Base-by-base conservation (phyloP, 2,329 filamentous ascomycete genomes). In the Hymenoscyphus infarciens region DNA sequence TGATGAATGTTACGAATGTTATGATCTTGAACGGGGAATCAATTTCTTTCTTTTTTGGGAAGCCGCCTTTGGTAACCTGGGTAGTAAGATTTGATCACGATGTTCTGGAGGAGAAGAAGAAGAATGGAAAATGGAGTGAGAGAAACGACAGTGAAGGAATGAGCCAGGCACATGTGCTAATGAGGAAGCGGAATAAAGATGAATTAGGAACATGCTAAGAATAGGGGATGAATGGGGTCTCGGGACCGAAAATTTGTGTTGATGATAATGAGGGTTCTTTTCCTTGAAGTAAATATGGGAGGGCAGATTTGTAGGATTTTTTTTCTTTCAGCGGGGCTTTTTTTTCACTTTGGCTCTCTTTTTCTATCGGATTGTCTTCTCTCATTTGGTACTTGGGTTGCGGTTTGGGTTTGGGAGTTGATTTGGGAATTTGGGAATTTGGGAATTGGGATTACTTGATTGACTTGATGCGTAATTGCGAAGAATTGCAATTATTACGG, bases 1-100 rank as follows among this genome's bases (percentile, higher is more conserved):
- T 52, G 45, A 52, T 13, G 45, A 52, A 52, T 52, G 45, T 52
- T 52, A 52, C 19, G 45, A 52, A 25, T 52, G 15, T 52, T 52
- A 52, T 11, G 45, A 52, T 11, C 5, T 11, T 52, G 11, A 22
- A 19, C 13, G 19, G 45, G 19, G 25, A 19, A 52, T 25, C 1
- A 8, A 49, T 52, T 22, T n/a, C 16, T 42, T 13, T 52, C 11
- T 8, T 13, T 25, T 52, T 22, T 22, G 45, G 42, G 19, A 52
- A 52, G 19, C 19, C 45, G 11, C 4, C 16, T 22, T 15, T 45
- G 45, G 45, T 22, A 4, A 52, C 45, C 45, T 52, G 45, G 45
- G 25, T 49, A 25, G 7, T 11, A 8, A 13, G 22, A 13, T 2
- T 52, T 25, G 45, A 16, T 38, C 13, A 38, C 35, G 35, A 16